Evolutionary conservation across 148 eudicot species (phyloP), one percentile per base, ranked within the genome.

Genomic region (Beta vulgaris): DNA sequence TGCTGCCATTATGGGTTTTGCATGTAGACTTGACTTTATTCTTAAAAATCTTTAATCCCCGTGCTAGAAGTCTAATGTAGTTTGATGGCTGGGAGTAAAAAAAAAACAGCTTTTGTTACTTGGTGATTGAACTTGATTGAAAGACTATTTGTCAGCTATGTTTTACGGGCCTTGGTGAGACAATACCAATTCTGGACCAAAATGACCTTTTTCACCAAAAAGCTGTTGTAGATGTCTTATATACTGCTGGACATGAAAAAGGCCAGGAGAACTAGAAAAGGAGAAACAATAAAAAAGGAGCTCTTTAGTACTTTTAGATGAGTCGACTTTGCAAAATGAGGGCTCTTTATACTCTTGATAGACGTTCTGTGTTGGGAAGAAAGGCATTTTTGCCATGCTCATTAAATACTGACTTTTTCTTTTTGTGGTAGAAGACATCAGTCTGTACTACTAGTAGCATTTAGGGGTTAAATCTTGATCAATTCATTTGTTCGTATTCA

Each of bases 191-290:
- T 26, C 40, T n/a, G 19, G 21, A 29, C 15, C 28, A 69, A 28
- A 68, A 54, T 37, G 7, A 26, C 19, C 35, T 68, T 46, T 31
- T n/a, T 18, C 36, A 21, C 49, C 15, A 25, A 16, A 29, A 31
- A 58, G 6, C 16, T 69, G 25, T 18, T 26, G 19, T 10, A 31
- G 59, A 15, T 70, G 43, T 28, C 37, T 70, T 28, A 49, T 32
- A 9, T 70, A 39, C 46, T 48, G 71, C 35, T 68, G 19, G 31
- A 67, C 53, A 67, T 39, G 70, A 49, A 46, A 28, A n/a, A 29
- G 29, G 59, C 25, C 42, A 19, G 28, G 28, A 31, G 31, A 31
- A 16, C 35, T 53, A 46, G 54, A 29, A 7, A 51, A 9, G n/a
- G 25, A 51, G 25, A 51, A 19, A 39, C 43, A 51, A 51, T 23